Evolutionary conservation across 2,329 filamentous ascomycete species (phyloP), one percentile per base, ranked within the genome.

Genomic region (Aureobasidium musti): DNA sequence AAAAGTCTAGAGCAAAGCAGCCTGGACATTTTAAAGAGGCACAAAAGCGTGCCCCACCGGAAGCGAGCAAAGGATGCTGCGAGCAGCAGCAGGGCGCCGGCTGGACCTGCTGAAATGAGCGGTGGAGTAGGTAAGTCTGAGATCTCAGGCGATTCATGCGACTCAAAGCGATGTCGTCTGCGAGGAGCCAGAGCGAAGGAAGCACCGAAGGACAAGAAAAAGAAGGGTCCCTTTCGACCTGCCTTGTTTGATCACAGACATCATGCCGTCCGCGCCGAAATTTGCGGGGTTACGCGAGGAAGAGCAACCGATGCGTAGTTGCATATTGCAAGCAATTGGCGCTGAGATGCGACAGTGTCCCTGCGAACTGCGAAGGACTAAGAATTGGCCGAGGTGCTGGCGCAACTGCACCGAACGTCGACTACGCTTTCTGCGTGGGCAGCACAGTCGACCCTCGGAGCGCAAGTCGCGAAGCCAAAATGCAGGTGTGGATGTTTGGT

Each of bases 271-370:
- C 43, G 28, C 57, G 57, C 57, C 57, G 57, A 28, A 28, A 28
- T 26, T 61, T 49, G 57, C 57, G 57, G 57, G 57, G 57, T 35
- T 37, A 43, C 30, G 57, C 41, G 57, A 61, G 57, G 43, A 49
- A 47, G 41, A 47, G 39, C 47, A 61, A 47, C 57, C 57, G 57
- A 61, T 61, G 57, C 41, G 23, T 30, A 13, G 13, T 13, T 30
- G 53, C 53, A 28, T 37, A 21, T 21, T 45, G 37, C 19, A 59
- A 43, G 5, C 17, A 35, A 4, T 1, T 21, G 5, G 19, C 39
- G 5, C n/a, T n/a, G n/a, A n/a, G n/a, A n/a, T n/a, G n/a, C n/a
- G n/a, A n/a, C n/a, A n/a, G n/a, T 6, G 19, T 17, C 7, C 39
- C 39, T 26, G 45, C 23, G 19, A 52, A 7, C 17, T 19, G 26